Conservation (phyloP, 306 rosid genomes). For the Quercus variabilis region DNA sequence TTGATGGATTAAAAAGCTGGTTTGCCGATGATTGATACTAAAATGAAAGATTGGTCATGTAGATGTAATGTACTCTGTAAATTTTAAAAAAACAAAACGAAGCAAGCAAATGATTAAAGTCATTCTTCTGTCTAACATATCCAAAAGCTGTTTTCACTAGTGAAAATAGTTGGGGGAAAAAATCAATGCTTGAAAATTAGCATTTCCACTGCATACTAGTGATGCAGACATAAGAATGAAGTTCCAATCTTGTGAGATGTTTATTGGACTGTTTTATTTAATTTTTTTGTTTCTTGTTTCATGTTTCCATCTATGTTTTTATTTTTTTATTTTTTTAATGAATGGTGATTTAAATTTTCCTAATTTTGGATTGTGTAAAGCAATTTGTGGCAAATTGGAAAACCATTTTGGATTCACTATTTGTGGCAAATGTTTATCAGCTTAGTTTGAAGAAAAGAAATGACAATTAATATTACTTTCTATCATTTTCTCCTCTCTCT, state of each 20-base stretch:
- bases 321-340: too few species aligned
- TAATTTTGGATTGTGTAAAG: too few species aligned
- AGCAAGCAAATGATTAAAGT: conserved; percentile 14
- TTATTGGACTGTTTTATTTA: too few species aligned
- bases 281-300: too few species aligned
- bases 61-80: conserved; percentile 17
- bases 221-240: background rate
- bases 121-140: background rate
- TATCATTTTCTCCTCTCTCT: too few species aligned
- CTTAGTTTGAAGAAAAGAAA: too few species aligned
- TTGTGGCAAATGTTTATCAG: too few species aligned
- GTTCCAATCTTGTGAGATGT: too few species aligned
- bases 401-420: too few species aligned
- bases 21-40: conserved; percentile 13
- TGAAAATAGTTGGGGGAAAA: conserved; percentile 4
- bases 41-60: conserved; percentile 19
- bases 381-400: too few species aligned
- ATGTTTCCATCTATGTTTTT: too few species aligned
- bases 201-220: conserved; percentile 10
- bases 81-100: conserved; percentile 6
- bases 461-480: too few species aligned
- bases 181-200: conserved; percentile 9
- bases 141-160: conserved; percentile 10
- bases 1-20: conserved; percentile 20
- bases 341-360: background rate